A percentile compares a stretch with the other conserved stretches of the same genome.
These are phyloP conservation scores for Aureobasidium uvarum DNA, from an alignment of 2,329 filamentous ascomycete species.

Conservation along the genomic window DNA sequence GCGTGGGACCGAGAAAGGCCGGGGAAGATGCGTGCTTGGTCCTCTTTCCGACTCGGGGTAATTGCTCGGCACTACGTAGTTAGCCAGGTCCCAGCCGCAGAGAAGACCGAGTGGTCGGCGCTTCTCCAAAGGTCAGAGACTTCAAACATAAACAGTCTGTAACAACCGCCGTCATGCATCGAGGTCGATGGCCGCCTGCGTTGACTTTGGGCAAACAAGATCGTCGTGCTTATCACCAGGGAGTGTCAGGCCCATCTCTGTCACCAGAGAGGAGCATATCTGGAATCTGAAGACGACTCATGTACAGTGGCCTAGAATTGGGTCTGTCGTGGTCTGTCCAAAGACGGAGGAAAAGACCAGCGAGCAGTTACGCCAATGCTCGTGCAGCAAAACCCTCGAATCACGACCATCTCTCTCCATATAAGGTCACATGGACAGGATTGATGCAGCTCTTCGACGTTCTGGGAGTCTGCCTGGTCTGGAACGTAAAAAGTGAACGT, in stretches of 20 bases:
- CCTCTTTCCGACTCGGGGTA: conserved; percentile 14
- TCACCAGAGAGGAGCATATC: background rate
- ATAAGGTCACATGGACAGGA: background rate
- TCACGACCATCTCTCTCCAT: background rate
- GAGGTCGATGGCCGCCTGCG: background rate
- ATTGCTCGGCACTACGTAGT: conserved; percentile 11
- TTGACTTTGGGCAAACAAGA: background rate
- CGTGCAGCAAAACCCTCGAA: background rate
- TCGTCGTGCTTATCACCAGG: background rate
- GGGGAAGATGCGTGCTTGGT: conserved; percentile 16
- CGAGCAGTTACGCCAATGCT: background rate
- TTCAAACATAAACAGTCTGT: conserved; percentile 14
- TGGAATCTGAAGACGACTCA: background rate
- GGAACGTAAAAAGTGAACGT: background rate
- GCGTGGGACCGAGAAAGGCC: conserved; percentile 15
- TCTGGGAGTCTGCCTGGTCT: background rate
- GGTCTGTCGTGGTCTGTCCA: background rate
- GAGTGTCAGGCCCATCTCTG: background rate
- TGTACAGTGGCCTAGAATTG: background rate
- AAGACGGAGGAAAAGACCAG: background rate
- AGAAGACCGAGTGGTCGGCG: conserved; percentile 16
- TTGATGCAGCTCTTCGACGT: background rate
- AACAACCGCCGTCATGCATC: background rate
- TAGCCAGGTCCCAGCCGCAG: background rate
- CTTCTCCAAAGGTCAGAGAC: background rate